A percentile compares a stretch with the other conserved stretches of the same genome.
Conservation (phyloP, 1,284 basidiomycete genomes). For the Bondarzewia mesenterica region DNA sequence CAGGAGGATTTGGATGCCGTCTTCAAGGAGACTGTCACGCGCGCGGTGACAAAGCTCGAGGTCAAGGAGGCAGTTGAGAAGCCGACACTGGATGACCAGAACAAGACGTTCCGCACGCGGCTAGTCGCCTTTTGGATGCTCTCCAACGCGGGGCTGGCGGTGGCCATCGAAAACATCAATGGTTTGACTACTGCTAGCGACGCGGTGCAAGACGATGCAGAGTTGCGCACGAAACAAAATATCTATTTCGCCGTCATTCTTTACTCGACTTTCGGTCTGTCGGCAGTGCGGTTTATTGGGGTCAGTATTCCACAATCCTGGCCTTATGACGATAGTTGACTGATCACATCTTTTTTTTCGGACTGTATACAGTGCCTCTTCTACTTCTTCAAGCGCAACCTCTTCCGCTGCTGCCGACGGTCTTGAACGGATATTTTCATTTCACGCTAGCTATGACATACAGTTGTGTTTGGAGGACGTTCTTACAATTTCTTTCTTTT, state of each 20-base stretch:
- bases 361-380: slow-evolving; percentile 53
- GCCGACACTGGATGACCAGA: slow-evolving; percentile 86
- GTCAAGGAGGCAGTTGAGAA: slow-evolving; percentile 66
- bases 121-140: slow-evolving; percentile 85
- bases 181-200: slow-evolving; percentile 50
- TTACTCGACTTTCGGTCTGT: slow-evolving; percentile 83
- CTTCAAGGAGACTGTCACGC: slow-evolving; percentile 90
- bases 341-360: too few relatives aligned
- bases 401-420: slow-evolving; percentile 75
- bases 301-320: slow-evolving; percentile 39
- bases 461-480: too few relatives aligned
- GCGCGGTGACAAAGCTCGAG: slow-evolving; percentile 81
- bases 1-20: slow-evolving; percentile 89
- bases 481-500: neutral
- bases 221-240: slow-evolving; percentile 58
- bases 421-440: slow-evolving; percentile 40
- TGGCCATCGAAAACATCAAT: slow-evolving; percentile 81
- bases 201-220: slow-evolving; percentile 32
- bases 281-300: slow-evolving; percentile 75
- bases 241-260: slow-evolving; percentile 80
- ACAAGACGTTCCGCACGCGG: slow-evolving; percentile 91
- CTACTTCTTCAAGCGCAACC: slow-evolving; percentile 78
- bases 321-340: too few relatives aligned
- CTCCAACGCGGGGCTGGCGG: slow-evolving; percentile 69
- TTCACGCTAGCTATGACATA: neutral